Evolutionary conservation across 129 eudicot genomes (phyloP).

Genomic region (Lonicera japonica): DNA sequence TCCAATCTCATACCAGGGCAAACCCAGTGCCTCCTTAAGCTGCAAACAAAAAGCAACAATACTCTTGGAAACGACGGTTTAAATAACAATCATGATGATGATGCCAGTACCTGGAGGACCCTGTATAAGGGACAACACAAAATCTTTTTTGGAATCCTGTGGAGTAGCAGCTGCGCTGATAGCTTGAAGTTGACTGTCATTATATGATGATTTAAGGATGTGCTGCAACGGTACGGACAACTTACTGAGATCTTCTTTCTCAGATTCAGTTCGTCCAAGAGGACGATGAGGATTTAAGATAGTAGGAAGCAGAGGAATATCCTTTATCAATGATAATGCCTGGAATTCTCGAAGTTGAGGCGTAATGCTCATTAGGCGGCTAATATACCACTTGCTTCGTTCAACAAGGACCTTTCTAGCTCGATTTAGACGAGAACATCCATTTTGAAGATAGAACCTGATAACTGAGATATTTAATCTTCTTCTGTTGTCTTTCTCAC

Average conservation of each 20-base stretch:
- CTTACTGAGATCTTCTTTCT: conserved; percentile 37
- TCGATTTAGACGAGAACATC: conserved; percentile 69
- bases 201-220: conserved; percentile 55
- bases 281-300: conserved; percentile 63
- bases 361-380: conserved; percentile 77
- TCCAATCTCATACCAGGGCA: too few relatives aligned
- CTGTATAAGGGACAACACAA: conserved; percentile 79
- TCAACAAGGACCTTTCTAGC: conserved; percentile 79
- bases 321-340: conserved; percentile 74
- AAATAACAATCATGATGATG: neutral
- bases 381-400: conserved; percentile 90
- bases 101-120: conserved; percentile 86
- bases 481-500: conserved; percentile 70
- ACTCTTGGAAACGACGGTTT: too few relatives aligned
- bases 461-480: conserved; percentile 59
- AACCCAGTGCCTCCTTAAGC: too few relatives aligned
- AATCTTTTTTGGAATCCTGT: conserved; percentile 35
- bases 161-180: conserved; percentile 45
- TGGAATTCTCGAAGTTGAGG: conserved; percentile 95
- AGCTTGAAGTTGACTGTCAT: conserved; percentile 88
- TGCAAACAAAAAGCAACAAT: too few relatives aligned
- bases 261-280: conserved; percentile 15
- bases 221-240: conserved; percentile 66
- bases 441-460: conserved; percentile 75
- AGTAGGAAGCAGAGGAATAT: conserved; percentile 74